A percentile compares a stretch with the other conserved stretches of the same genome.
phyloP scores from a whole-genome alignment of 2,329 filamentous ascomycete species.

The Aspergillus sp. region DNA sequence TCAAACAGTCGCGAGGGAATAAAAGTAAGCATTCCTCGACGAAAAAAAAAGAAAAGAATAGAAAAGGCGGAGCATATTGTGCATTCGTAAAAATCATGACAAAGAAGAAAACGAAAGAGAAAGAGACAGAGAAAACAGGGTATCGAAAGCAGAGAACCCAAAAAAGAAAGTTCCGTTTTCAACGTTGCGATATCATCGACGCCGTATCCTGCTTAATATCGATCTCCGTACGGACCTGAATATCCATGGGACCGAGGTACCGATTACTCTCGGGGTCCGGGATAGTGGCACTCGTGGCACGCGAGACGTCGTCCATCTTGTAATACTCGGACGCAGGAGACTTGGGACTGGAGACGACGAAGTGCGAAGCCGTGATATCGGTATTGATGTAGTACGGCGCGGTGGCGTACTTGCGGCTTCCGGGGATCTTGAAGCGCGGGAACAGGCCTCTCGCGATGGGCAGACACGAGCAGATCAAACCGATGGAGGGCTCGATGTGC shows the following conservation, averaged over 20 bases:
- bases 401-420: slow-evolving; percentile 21
- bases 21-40: too few relatives aligned
- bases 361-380: slow-evolving; percentile 23
- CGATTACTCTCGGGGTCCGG: slow-evolving; percentile 13
- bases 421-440: slow-evolving; percentile 24
- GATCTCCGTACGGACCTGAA: slow-evolving; percentile 33
- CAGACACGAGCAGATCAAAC: slow-evolving; percentile 35
- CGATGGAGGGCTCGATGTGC: slow-evolving; percentile 35
- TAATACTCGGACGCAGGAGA: slow-evolving; percentile 27
- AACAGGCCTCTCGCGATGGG: slow-evolving; percentile 37
- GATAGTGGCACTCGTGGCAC: slow-evolving; percentile 16
- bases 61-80: not conserved
- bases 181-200: slow-evolving; percentile 14
- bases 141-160: too few relatives aligned
- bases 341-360: slow-evolving; percentile 24
- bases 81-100: not conserved
- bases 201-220: slow-evolving; percentile 24
- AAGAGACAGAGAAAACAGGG: too few relatives aligned
- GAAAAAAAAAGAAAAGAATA: not conserved
- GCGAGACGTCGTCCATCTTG: slow-evolving; percentile 28
- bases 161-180: not conserved
- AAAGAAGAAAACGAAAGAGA: not conserved
- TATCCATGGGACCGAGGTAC: slow-evolving; percentile 19
- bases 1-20: too few relatives aligned
- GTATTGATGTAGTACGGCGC: slow-evolving; percentile 28